Evolutionary conservation across 345 rosid genomes (phyloP).

Genomic region (Hypericum perforatum): DNA sequence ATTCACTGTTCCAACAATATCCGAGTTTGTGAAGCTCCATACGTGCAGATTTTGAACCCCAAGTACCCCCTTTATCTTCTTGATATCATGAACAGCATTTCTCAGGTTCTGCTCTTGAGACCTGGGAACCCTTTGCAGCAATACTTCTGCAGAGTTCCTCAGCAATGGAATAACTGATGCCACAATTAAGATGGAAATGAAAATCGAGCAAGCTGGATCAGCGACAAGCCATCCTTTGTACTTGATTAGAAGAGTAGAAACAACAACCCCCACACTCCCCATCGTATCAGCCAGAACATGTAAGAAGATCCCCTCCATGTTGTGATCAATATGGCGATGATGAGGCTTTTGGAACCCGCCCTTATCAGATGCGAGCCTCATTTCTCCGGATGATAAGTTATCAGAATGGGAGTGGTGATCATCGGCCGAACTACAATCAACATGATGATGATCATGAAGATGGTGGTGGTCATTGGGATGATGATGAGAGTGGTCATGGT

Average conservation of each 20-base stretch:
- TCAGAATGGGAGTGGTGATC: constrained; percentile 4
- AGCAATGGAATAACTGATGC: constrained; percentile 88
- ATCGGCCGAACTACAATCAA: constrained; percentile 1
- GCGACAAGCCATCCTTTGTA: constrained; percentile 99
- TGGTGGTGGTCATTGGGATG: neutral
- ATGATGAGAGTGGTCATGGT: constrained; percentile 17
- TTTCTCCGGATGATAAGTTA: constrained; percentile 11
- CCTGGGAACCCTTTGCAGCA: constrained; percentile 83
- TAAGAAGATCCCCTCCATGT: constrained; percentile 96
- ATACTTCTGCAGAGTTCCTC: constrained; percentile 80
- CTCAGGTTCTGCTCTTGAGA: constrained; percentile 50
- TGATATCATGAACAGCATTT: constrained; percentile 41
- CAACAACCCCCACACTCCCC: constrained; percentile 96
- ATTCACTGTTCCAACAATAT: constrained; percentile 72
- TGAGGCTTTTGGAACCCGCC: constrained; percentile 19
- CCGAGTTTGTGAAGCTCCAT: constrained; percentile 85
- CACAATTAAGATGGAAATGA: constrained; percentile 70
- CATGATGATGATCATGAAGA: constrained; percentile 4
- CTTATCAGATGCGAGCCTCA: constrained; percentile 11
- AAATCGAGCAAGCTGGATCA: constrained; percentile 94
- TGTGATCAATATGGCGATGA: constrained; percentile 79
- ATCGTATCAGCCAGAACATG: constrained; percentile 91
- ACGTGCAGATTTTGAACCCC: constrained; percentile 67
- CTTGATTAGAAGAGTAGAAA: constrained; percentile 85
- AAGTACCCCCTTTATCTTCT: constrained; percentile 44